Percentiles rank a stretch among this genome's conserved stretches.
Evolutionary conservation across 192 early-diverging fungal genomes (phyloP).

Genomic region (Diversispora epigaea): DNA sequence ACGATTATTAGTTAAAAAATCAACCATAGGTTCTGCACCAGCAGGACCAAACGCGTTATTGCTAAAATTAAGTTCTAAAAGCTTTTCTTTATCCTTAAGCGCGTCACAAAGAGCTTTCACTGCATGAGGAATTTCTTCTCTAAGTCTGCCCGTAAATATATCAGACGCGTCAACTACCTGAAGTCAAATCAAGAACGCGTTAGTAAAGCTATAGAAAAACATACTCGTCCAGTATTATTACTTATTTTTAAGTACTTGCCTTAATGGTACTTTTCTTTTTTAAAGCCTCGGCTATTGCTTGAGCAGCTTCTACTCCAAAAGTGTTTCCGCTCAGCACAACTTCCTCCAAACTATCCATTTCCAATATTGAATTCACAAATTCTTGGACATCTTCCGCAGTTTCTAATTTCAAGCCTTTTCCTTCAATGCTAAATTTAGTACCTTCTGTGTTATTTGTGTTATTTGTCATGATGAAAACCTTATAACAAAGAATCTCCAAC

Average conservation of each 20-base stretch:
- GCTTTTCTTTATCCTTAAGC: constrained; percentile 72
- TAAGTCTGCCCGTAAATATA: constrained; percentile 91
- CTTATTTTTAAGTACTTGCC: constrained; percentile 47
- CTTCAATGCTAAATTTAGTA: constrained; percentile 80
- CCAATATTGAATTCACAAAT: constrained; percentile 70
- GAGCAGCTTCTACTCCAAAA: constrained; percentile 86
- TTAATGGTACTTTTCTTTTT: constrained; percentile 67
- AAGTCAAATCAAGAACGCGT: constrained; percentile 13
- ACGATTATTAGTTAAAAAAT: constrained; percentile 80
- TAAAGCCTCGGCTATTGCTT: constrained; percentile 72
- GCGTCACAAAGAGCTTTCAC: constrained; percentile 82
- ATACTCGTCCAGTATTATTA: too few relatives aligned
- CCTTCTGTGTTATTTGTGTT: neutral
- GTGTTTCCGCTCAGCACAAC: constrained; percentile 87
- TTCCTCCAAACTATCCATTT: constrained; percentile 64
- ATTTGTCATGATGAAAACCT: too few relatives aligned
- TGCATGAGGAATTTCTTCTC: constrained; percentile 83
- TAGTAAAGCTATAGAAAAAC: neutral
- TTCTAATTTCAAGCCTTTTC: constrained; percentile 85
- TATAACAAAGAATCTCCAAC: too few relatives aligned
- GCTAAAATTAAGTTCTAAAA: constrained; percentile 81
- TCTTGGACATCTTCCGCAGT: constrained; percentile 76
- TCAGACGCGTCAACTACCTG: constrained; percentile 85
- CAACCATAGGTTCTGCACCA: constrained; percentile 84
- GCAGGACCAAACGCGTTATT: constrained; percentile 99